Conservation (phyloP, 2,329 filamentous ascomycete genomes). For the Truncatella angustata region DNA sequence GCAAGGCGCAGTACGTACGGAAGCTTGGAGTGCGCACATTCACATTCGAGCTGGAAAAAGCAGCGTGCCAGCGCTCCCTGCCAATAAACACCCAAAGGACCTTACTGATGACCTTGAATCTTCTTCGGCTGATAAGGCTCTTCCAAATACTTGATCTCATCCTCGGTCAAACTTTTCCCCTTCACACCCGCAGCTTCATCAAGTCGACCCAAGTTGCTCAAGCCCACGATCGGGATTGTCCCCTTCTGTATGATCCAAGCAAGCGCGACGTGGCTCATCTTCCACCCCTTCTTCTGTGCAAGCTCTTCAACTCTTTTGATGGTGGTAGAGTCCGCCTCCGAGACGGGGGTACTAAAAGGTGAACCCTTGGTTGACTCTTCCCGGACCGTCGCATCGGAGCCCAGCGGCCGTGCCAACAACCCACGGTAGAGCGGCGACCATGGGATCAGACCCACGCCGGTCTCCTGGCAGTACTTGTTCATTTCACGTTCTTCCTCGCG, state of each 20-base stretch:
- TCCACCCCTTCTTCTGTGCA: constrained; percentile 46
- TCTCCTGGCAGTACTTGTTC: constrained; percentile 40
- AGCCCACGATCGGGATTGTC: constrained; percentile 50
- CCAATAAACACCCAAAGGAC: too few relatives aligned
- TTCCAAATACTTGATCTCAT: constrained; percentile 37
- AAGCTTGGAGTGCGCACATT: too few relatives aligned
- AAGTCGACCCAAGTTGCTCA: constrained; percentile 49
- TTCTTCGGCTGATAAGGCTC: constrained; percentile 5
- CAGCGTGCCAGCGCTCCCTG: too few relatives aligned
- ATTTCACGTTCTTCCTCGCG: constrained; percentile 55
- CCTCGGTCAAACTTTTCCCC: constrained; percentile 40
- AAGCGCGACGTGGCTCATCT: constrained; percentile 56
- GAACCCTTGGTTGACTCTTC: constrained; percentile 1
- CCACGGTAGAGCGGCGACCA: constrained; percentile 23
- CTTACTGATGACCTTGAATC: not conserved
- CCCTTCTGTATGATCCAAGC: constrained; percentile 50
- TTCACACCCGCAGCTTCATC: constrained; percentile 48
- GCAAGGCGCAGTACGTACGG: too few relatives aligned
- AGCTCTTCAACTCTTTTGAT: constrained; percentile 51
- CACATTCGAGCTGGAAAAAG: too few relatives aligned
- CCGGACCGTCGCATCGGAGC: not conserved
- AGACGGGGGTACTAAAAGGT: not conserved
- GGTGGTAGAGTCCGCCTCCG: constrained; percentile 19
- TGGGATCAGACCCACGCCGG: constrained; percentile 40
- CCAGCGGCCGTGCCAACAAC: not conserved